These are phyloP conservation scores for Cryphonectria naterciae DNA, from an alignment of 2,329 filamentous ascomycete species.

Conservation along the genomic window DNA sequence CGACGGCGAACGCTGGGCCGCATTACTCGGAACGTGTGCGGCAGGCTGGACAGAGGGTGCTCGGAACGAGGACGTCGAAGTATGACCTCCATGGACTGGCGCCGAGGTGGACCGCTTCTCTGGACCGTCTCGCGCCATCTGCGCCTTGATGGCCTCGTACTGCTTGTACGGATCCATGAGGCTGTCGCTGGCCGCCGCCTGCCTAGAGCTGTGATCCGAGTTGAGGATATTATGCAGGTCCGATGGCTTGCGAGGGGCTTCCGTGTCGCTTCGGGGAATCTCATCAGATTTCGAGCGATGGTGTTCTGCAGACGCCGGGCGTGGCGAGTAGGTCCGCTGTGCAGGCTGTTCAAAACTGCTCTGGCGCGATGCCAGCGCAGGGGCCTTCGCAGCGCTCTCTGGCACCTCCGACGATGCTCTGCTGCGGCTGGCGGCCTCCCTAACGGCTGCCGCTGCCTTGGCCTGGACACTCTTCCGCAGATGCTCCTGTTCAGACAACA, in stretches of 20 bases:
- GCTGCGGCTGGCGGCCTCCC: slow-evolving; percentile 25
- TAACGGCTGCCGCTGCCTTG: slow-evolving; percentile 24
- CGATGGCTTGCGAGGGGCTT: slow-evolving; percentile 10
- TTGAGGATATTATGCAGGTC: slow-evolving; percentile 21
- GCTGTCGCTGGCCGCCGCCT: slow-evolving; percentile 1
- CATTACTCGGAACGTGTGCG: background rate
- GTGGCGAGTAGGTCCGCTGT: background rate
- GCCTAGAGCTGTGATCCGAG: background rate
- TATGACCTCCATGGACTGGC: slow-evolving; percentile 14
- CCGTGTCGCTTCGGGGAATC: background rate
- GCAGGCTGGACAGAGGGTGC: background rate
- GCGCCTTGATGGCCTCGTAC: slow-evolving; percentile 23
- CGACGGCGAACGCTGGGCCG: slow-evolving; percentile 13
- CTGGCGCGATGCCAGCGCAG: too few relatives aligned
- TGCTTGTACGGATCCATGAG: slow-evolving; percentile 21
- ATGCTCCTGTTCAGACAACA: slow-evolving; percentile 21
- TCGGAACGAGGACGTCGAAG: slow-evolving; percentile 5
- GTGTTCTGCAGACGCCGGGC: slow-evolving; percentile 12
- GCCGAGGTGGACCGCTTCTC: slow-evolving; percentile 17
- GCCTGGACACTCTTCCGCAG: slow-evolving; percentile 22
- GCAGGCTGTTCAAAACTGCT: background rate
- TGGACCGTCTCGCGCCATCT: slow-evolving; percentile 16
- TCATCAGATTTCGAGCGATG: slow-evolving; percentile 25
- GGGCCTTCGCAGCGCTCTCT: background rate
- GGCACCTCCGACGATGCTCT: slow-evolving; percentile 24